phyloP scores from a whole-genome alignment of 169 alveolate genomes.

The Toxoplasma gondii region DNA sequence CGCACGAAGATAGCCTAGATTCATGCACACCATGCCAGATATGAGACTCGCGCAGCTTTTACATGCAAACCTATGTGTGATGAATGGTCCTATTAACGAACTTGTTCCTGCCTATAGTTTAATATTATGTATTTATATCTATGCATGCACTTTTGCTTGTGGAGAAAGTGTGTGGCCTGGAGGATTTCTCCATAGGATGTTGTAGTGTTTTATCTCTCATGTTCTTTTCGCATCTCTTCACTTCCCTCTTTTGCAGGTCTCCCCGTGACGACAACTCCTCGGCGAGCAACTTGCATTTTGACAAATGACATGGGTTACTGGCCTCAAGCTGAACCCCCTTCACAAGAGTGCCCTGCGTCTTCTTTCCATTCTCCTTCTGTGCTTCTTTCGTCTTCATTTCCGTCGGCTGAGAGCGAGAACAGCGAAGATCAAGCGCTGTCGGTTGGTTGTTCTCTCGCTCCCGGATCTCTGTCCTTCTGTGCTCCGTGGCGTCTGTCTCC shows the following conservation, averaged over 20 bases:
- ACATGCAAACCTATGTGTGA: too few relatives aligned
- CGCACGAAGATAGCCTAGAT: too few relatives aligned
- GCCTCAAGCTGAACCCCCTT: neutral
- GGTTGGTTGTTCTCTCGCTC: neutral
- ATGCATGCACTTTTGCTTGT: too few relatives aligned
- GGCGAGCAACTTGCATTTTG: slow-evolving; percentile 19
- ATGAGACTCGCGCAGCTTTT: too few relatives aligned
- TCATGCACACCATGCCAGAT: too few relatives aligned
- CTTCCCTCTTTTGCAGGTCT: neutral
- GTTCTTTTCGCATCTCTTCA: too few relatives aligned
- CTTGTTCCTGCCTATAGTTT: too few relatives aligned
- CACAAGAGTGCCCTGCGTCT: neutral
- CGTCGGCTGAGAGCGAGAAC: neutral
- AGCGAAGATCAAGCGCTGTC: neutral
- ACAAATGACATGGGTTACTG: slow-evolving; percentile 18
- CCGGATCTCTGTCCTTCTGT: neutral
- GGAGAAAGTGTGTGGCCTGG: too few relatives aligned
- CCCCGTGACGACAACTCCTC: neutral
- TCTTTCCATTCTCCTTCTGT: neutral
- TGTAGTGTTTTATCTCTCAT: too few relatives aligned
- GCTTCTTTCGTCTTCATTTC: neutral
- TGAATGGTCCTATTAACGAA: too few relatives aligned
- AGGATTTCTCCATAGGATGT: too few relatives aligned
- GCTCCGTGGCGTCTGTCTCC: neutral
- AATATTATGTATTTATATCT: too few relatives aligned